Evolutionary conservation across 768 basidiomycete genomes (phyloP).

Genomic region (Coprinopsis cinerea): DNA sequence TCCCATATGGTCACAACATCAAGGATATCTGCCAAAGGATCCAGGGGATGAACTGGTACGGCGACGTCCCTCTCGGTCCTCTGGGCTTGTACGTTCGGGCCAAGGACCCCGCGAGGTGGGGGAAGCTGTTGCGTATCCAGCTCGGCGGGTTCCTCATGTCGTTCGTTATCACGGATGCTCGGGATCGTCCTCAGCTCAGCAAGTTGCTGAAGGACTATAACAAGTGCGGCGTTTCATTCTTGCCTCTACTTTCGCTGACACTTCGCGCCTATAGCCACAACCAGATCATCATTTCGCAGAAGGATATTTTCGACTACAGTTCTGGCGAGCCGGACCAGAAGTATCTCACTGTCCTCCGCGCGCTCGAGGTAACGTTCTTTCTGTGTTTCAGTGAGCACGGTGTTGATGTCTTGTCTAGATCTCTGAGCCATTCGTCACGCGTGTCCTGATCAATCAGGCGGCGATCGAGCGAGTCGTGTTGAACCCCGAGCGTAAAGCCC

Average conservation of each 20-base stretch:
- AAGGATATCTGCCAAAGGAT: conserved; percentile 52
- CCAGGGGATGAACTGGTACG: conserved; percentile 48
- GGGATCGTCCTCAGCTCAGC: conserved; percentile 56
- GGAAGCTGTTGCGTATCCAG: conserved; percentile 54
- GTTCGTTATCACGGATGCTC: conserved; percentile 69
- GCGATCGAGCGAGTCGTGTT: conserved; percentile 71
- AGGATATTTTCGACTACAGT: conserved; percentile 78
- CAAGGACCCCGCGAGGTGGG: conserved; percentile 59
- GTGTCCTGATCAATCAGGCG: conserved; percentile 72
- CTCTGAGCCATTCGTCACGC: conserved; percentile 64
- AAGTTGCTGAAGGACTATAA: conserved; percentile 48
- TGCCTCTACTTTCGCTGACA: not conserved
- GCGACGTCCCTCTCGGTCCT: conserved; percentile 68
- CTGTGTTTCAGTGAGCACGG: not conserved
- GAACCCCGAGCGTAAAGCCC: conserved; percentile 56
- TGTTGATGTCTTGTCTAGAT: conserved; percentile 40
- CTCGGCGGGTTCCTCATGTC: conserved; percentile 54
- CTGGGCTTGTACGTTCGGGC: conserved; percentile 76
- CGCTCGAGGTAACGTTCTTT: conserved; percentile 59
- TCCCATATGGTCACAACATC: conserved; percentile 60
- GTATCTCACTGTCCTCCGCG: conserved; percentile 73
- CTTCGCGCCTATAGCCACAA: conserved; percentile 31
- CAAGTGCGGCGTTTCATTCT: conserved; percentile 45
- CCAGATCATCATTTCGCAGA: conserved; percentile 57
- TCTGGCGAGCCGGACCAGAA: conserved; percentile 60